Evolutionary conservation across 192 early-diverging fungal genomes (phyloP).

Genomic region (Kappamyces sp.): DNA sequence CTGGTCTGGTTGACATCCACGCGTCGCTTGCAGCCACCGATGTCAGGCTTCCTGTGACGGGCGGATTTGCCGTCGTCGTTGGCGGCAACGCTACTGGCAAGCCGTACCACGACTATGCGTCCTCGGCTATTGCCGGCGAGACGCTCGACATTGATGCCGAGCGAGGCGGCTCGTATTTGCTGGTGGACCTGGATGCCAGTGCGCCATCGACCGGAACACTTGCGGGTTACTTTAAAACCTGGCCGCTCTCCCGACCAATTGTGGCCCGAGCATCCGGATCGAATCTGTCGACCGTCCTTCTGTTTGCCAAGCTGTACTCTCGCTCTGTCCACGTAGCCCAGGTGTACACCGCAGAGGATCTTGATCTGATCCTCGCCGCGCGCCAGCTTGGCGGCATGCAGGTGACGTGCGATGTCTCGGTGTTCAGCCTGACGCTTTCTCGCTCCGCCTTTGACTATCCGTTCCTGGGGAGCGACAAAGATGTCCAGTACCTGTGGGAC

Average conservation of each 20-base stretch:
- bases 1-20: constrained; percentile 82
- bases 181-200: too few relatives aligned
- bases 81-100: not conserved
- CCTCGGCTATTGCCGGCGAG: constrained; percentile 21
- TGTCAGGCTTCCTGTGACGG: constrained; percentile 67
- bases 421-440: constrained; percentile 76
- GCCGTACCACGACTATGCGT: not conserved
- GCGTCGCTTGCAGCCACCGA: constrained; percentile 54
- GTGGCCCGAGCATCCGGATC: constrained; percentile 80
- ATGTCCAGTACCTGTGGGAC: constrained; percentile 77
- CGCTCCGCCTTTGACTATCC: constrained; percentile 30
- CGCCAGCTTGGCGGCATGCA: constrained; percentile 79
- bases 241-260: constrained; percentile 69
- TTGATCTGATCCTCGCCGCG: constrained; percentile 75
- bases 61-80: constrained; percentile 71
- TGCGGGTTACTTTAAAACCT: constrained; percentile 68
- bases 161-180: too few relatives aligned
- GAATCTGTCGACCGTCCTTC: constrained; percentile 81
- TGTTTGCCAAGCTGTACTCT: constrained; percentile 76
- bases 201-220: constrained; percentile 38
- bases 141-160: too few relatives aligned
- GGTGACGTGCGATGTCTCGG: constrained; percentile 92
- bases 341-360: constrained; percentile 70
- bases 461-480: constrained; percentile 30
- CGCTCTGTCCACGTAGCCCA: constrained; percentile 86